A percentile compares a stretch with the other conserved stretches of the same genome.
Conservation (phyloP, 768 basidiomycete species). For the Tricholoma hemisulphureum region DNA sequence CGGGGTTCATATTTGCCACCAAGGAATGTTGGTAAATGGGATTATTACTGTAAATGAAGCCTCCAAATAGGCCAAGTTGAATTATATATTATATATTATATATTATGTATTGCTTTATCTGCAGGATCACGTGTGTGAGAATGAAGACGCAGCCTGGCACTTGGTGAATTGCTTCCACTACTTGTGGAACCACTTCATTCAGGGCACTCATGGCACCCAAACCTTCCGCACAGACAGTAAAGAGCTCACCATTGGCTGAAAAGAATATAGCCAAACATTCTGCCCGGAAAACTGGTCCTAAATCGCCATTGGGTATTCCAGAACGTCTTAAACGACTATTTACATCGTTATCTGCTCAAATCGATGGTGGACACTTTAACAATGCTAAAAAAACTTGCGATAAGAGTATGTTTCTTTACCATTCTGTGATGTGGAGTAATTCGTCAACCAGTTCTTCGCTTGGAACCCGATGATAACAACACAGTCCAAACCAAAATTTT, state of each 20-base stretch:
- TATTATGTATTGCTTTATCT: too few relatives aligned
- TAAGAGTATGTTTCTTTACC: slow-evolving; percentile 61
- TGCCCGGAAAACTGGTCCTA: slow-evolving; percentile 3
- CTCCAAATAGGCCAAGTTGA: too few relatives aligned
- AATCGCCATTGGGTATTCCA: slow-evolving; percentile 42
- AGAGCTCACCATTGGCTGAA: slow-evolving; percentile 1
- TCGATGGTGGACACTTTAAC: slow-evolving; percentile 83
- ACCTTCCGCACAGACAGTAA: neutral
- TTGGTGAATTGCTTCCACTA: too few relatives aligned
- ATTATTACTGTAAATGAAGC: too few relatives aligned
- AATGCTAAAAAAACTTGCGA: slow-evolving; percentile 92
- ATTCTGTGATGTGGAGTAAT: neutral
- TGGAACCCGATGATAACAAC: slow-evolving; percentile 66
- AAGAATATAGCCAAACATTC: slow-evolving; percentile 8
- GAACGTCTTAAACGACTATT: slow-evolving; percentile 60
- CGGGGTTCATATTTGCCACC: too few relatives aligned
- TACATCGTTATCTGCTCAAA: slow-evolving; percentile 79
- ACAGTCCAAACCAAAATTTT: slow-evolving; percentile 85
- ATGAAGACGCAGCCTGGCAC: too few relatives aligned
- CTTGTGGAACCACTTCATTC: neutral
- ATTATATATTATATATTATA: too few relatives aligned
- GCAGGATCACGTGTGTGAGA: too few relatives aligned
- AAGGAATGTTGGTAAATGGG: too few relatives aligned
- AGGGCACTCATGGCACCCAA: slow-evolving; percentile 13
- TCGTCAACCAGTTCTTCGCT: slow-evolving; percentile 56